Conservation (phyloP, 306 rosid species). For the Hylodesmum podocarpum region DNA sequence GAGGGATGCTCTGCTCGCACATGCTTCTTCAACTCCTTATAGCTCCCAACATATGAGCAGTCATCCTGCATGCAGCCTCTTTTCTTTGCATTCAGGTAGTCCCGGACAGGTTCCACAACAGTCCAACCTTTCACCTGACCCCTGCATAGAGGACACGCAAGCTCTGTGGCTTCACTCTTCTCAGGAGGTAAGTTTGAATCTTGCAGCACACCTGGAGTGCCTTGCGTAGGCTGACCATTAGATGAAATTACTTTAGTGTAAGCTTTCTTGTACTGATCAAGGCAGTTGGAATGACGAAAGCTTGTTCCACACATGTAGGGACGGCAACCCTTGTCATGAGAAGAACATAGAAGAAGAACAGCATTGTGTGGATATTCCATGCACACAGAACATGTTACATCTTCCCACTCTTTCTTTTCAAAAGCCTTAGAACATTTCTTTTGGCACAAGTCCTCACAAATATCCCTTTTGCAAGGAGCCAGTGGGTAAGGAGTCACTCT, state of each 20-base stretch:
- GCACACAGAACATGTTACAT: conserved; percentile 93
- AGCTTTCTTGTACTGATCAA: conserved; percentile 96
- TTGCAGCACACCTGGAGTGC: conserved; percentile 37
- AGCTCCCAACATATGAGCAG: conserved; percentile 80
- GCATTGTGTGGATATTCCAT: conserved; percentile 99
- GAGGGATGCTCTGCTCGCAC: conserved; percentile 82
- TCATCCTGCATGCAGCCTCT: conserved; percentile 92
- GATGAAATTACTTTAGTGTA: conserved; percentile 67
- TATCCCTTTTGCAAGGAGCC: conserved; percentile 48
- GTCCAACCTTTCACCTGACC: conserved; percentile 99
- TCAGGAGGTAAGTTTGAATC: conserved; percentile 54
- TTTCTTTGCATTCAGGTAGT: conserved; percentile 75
- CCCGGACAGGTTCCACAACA: conserved; percentile 90
- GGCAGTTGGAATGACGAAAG: conserved; percentile 92
- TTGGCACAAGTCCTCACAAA: conserved; percentile 54
- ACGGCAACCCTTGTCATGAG: conserved; percentile 96
- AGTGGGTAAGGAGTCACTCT: conserved; percentile 71
- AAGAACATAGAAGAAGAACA: conserved; percentile 93
- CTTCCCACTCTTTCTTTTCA: conserved; percentile 78
- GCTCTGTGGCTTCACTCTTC: conserved; percentile 66
- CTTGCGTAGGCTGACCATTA: conserved; percentile 44
- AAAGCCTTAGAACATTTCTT: conserved; percentile 68
- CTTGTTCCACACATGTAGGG: conserved; percentile 98
- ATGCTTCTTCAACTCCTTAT: conserved; percentile 87
- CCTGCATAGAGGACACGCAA: conserved; percentile 96